phyloP scores from a whole-genome alignment of 2,329 filamentous ascomycete genomes.

The Aschersonia sp. region DNA sequence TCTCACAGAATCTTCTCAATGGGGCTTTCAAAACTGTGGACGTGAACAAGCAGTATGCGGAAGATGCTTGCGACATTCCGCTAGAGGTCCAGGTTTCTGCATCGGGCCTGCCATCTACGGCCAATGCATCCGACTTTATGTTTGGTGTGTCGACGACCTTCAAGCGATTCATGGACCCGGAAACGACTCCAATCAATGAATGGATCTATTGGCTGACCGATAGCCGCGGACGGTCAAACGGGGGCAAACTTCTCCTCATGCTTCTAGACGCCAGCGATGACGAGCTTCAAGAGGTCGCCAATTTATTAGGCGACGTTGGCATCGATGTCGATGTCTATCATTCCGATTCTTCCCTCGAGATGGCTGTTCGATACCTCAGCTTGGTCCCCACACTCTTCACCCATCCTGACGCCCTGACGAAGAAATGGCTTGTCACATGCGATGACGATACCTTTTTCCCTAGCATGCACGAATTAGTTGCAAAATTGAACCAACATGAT shows the following conservation, averaged over 20 bases:
- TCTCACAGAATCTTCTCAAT: slow-evolving; percentile 32
- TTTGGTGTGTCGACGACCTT: slow-evolving; percentile 46
- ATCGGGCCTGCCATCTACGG: slow-evolving; percentile 33
- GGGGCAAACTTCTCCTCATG: slow-evolving; percentile 39
- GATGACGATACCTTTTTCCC: slow-evolving; percentile 54
- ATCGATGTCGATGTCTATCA: slow-evolving; percentile 44
- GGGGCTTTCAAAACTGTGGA: slow-evolving; percentile 34
- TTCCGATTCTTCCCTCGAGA: slow-evolving; percentile 36
- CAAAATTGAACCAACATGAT: slow-evolving; percentile 37
- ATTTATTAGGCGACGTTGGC: slow-evolving; percentile 29
- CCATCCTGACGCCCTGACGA: slow-evolving; percentile 29
- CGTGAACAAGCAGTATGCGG: slow-evolving; percentile 23
- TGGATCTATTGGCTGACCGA: slow-evolving; percentile 48
- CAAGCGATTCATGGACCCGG: slow-evolving; percentile 34
- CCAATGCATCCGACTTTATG: slow-evolving; percentile 41
- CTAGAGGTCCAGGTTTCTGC: slow-evolving; percentile 35
- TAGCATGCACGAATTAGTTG: slow-evolving; percentile 37
- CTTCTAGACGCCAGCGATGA: slow-evolving; percentile 36
- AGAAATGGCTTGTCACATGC: slow-evolving; percentile 47
- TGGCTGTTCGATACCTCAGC: slow-evolving; percentile 43
- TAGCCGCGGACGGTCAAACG: slow-evolving; percentile 38
- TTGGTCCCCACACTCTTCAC: slow-evolving; percentile 39
- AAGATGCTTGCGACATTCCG: slow-evolving; percentile 31
- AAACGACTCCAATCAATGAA: slow-evolving; percentile 38
- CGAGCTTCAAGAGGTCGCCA: slow-evolving; percentile 33